These are phyloP conservation scores for Pedinophyceae sp. DNA, from an alignment of 139 green algal species.

Conservation along the genomic window DNA sequence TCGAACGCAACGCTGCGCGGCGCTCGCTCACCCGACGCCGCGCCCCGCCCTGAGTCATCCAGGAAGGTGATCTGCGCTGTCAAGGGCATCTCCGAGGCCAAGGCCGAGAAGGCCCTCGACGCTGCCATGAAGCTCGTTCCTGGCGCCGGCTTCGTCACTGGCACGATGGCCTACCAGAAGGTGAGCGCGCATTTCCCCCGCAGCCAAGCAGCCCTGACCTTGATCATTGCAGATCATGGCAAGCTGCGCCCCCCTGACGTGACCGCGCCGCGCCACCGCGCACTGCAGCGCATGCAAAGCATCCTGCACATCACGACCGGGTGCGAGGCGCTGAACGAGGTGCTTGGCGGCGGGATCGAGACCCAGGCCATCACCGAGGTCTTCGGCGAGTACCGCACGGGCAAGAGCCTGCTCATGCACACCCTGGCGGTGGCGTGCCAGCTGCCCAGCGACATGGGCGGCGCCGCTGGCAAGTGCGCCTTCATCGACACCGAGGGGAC, in stretches of 20 bases:
- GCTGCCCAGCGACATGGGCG: slow-evolving; percentile 37
- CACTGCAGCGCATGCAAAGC: slow-evolving; percentile 26
- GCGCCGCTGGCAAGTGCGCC: slow-evolving; percentile 40
- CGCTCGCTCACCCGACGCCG: too few species aligned
- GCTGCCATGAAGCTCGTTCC: slow-evolving; percentile 8
- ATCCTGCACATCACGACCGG: slow-evolving; percentile 59
- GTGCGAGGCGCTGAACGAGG: slow-evolving; percentile 41
- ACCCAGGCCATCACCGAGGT: slow-evolving; percentile 70
- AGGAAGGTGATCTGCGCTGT: slow-evolving; percentile 71
- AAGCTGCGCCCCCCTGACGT: too few species aligned
- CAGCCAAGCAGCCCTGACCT: too few species aligned
- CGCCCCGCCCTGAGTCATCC: too few species aligned
- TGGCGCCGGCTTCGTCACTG: slow-evolving; percentile 15
- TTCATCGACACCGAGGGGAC: slow-evolving; percentile 88
- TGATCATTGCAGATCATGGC: too few species aligned
- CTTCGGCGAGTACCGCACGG: slow-evolving; percentile 62
- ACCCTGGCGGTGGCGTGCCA: slow-evolving; percentile 71
- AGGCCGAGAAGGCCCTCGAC: slow-evolving; percentile 66
- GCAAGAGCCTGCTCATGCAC: slow-evolving; percentile 74
- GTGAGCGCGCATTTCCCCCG: too few species aligned
- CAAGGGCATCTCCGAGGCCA: slow-evolving; percentile 83
- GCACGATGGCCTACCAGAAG: slow-evolving; percentile 1
- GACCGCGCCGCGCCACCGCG: too few species aligned
- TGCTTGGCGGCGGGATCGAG: slow-evolving; percentile 70
- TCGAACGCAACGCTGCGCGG: too few species aligned